These are phyloP conservation scores for Calonectria honghensis DNA, from an alignment of 2,329 filamentous ascomycete genomes.

Conservation along the genomic window DNA sequence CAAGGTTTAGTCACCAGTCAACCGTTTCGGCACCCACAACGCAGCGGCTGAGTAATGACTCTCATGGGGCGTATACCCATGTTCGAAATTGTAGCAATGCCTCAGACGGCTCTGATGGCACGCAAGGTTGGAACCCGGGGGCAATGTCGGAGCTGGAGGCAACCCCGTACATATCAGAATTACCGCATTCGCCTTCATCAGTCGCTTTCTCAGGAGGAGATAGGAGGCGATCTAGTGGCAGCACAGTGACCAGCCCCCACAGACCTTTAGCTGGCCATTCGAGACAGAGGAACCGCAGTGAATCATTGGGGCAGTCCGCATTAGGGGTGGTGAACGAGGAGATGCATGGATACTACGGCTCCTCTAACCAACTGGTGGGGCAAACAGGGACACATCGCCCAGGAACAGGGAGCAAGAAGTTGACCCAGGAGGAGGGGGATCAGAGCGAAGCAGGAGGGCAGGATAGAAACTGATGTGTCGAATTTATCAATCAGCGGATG, in stretches of 20 bases:
- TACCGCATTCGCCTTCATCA: conserved; percentile 58
- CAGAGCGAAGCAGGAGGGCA: background rate
- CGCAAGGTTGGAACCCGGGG: conserved; percentile 52
- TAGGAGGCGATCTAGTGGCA: conserved; percentile 55
- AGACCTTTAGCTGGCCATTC: conserved; percentile 54
- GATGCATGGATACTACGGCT: conserved; percentile 70
- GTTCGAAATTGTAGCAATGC: conserved; percentile 65
- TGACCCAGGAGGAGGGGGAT: conserved; percentile 1
- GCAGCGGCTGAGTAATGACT: conserved; percentile 62
- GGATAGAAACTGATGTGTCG: conserved; percentile 13
- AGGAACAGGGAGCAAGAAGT: conserved; percentile 37
- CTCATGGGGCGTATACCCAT: conserved; percentile 61
- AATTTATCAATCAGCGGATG: conserved; percentile 20
- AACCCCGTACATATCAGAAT: conserved; percentile 60
- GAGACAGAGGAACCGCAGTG: conserved; percentile 52
- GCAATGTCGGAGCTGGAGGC: conserved; percentile 61
- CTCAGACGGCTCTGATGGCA: conserved; percentile 64
- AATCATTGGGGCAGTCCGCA: conserved; percentile 48
- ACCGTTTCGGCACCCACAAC: conserved; percentile 49
- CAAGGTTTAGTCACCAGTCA: conserved; percentile 49
- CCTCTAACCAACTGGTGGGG: conserved; percentile 62
- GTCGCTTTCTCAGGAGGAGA: conserved; percentile 47
- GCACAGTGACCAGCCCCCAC: conserved; percentile 42
- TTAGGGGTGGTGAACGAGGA: conserved; percentile 65
- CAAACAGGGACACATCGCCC: conserved; percentile 60